Evolutionary conservation across 2,329 filamentous ascomycete species (phyloP), one percentile per base, ranked within the genome.

Genomic region (Fusarium palustre): DNA sequence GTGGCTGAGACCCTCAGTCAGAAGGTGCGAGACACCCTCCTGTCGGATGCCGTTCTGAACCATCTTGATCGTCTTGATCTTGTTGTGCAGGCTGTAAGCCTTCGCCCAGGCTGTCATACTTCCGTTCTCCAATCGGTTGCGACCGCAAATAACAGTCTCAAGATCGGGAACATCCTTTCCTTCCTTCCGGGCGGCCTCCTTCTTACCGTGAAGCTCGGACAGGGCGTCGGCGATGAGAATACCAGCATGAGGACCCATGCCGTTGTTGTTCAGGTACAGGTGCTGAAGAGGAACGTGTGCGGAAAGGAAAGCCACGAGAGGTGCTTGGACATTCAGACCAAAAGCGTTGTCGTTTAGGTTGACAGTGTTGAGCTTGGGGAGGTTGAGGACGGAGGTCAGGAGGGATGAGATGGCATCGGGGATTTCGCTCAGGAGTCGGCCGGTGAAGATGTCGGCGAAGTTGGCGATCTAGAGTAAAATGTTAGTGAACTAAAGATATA

Each of bases 281-380:
- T 97, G 94, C 80, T 94, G 94, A 42, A 99, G 90, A 4, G 96
- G 95, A 5, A 92, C 89, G 81, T 98, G 95, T 61, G 90, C 87
- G 57, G 92, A 90, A 66, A 99, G 89, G 83, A 99, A 99, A 64
- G 92, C 92, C 72, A 97, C 92, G 49, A 99, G 88, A 12, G 95
- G 96, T 36, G 93, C 94, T 79, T 97, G 92, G 18, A 93, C 97
- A 82, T 97, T 97, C 66, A 97, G 89, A 59, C 96, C 96, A 76
- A 99, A 99, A 46, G 96, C 96, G 81, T 99, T 99, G 82, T 99
- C 96, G 81, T 95, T 97, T 41, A 99, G 87, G 81, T 98, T 97
- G 81, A 99, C 88, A 31, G 94, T 97, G 79, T 92, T 91, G 45
- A 99, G 90, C 59, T 92, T 90, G 3, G 92, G 91, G 55, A 97